Conservation (phyloP, 495 filamentous ascomycete species). For the Staphylotrichum longicolle region DNA sequence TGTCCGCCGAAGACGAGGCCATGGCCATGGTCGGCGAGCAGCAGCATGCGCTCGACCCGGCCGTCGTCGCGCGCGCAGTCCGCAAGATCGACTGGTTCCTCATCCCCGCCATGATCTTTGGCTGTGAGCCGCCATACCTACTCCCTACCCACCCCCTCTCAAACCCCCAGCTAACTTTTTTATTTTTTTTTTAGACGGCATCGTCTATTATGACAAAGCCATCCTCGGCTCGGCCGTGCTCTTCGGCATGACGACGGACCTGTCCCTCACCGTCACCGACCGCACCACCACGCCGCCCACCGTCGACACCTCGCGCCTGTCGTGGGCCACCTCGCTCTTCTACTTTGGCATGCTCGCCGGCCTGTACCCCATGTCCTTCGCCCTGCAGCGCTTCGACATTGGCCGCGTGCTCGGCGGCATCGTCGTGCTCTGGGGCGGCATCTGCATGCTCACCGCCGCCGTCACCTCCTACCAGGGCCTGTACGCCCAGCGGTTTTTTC, state of each 20-base stretch:
- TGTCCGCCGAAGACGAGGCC: constrained; percentile 31
- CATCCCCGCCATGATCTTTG: constrained; percentile 69
- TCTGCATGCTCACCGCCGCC: constrained; percentile 66
- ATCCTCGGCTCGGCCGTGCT: constrained; percentile 69
- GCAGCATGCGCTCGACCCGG: constrained; percentile 47
- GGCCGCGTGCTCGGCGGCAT: constrained; percentile 60
- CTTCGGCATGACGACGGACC: constrained; percentile 72
- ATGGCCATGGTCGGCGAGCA: constrained; percentile 42
- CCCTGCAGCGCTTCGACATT: constrained; percentile 62
- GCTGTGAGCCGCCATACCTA: constrained; percentile 35
- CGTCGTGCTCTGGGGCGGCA: constrained; percentile 64
- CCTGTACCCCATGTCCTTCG: constrained; percentile 68
- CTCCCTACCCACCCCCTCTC: not conserved
- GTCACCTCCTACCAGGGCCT: constrained; percentile 63
- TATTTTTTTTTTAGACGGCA: constrained; percentile 48
- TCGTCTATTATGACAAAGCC: constrained; percentile 79
- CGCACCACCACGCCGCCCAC: constrained; percentile 52
- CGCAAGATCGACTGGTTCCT: constrained; percentile 70
- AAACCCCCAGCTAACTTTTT: not conserved
- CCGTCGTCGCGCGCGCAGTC: constrained; percentile 53
- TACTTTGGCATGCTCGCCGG: constrained; percentile 77
- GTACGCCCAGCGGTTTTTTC: constrained; percentile 61
- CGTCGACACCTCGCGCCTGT: constrained; percentile 60
- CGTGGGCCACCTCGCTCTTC: constrained; percentile 75
- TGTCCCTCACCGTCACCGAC: constrained; percentile 51